Base-by-base conservation (phyloP, 192 early-diverging fungal species). In the Backusella parvicylindrica region DNA sequence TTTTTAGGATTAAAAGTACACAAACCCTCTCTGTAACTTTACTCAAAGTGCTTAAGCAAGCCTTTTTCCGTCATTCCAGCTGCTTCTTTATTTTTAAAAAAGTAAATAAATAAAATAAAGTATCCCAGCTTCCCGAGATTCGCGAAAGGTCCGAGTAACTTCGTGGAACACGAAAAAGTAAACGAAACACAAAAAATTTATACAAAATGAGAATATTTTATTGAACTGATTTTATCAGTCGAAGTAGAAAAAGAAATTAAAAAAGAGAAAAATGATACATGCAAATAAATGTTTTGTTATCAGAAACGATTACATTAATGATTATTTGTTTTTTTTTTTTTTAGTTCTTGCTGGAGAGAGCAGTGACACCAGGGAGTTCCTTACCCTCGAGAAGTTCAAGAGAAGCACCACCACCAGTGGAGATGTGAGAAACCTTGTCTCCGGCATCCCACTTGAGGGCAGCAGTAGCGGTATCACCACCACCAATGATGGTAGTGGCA, bases 341-440 rank as follows among this genome's bases (percentile, higher is more conserved):
- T 66, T 35, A 66, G 64, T 74, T 74, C 80, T 91, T 87, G 77
- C 75, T 84, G 40, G 91, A 91, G 60, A 93, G 89, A 68, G 91
- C 90, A 68, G 88, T 74, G 71, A 94, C 91, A 71, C 92, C 92
- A 23, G 92, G 92, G 41, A 94, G 84, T 70, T 89, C 90, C 90
- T 98, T 97, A 82, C 96, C 97, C 86, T 99, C 97, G 65, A 99
- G 87, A 21, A 99, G 89, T 87, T 99, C 97, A 64, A 99, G 86
- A 71, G 89, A 91, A 53, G 97, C 97, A 89, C 97, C 97, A 63
- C 97, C 97, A 77, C 97, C 97, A 68, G 97, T 99, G 53, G 90
- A 92, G 71, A 99, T 94, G 83, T 99, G 97, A 36, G 90, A 91
- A 83, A 99, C 92, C 84, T 94, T 94, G 77, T 87, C 90, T 64